Evolutionary conservation across 2,329 filamentous ascomycete species (phyloP), one percentile per base, ranked within the genome.

Genomic region (Samsoniella hepiali): DNA sequence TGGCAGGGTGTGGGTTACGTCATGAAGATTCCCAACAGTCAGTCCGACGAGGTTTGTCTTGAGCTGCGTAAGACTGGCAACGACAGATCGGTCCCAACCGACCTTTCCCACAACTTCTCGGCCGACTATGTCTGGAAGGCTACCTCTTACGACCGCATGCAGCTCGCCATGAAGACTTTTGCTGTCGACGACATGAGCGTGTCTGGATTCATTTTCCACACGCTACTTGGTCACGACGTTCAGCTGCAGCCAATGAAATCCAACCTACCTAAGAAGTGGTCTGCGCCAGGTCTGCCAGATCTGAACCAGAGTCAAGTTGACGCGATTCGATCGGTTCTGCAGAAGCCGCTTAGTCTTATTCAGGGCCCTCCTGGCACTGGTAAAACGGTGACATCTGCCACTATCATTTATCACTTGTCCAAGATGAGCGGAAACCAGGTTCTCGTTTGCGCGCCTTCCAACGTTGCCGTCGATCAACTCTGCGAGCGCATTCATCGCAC

Each of bases 71-170:
- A 95, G 71, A 94, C 95, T 67, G 93, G 92, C 66, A 96, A 96
- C 73, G 93, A 98, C 79, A 98, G 98, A 77, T 91, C 90, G 34
- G 91, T 98, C 1, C 95, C 95, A 0, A 97, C 92, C 0, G 94
- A 99, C 72, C 95, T 94, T 76, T 97, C 94, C 0, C 92, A 96
- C 78, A 97, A 97, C 76, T 99, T 99, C 78, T 97, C 93, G 17
- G 95, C 94, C 68, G 95, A 99, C 75, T 99, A 99, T 72, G 95
- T 99, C 63, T 99, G 95, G 95, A 99, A 99, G 75, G 95, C 96
- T 15, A 99, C 96, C 0, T 98, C 94, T 0, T 99, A 99, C 74
- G 95, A 99, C 73, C 93, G 95, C 67, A 99, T 99, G 95, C 95
- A 99, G 76, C 87, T 93, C 68, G 96, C 95, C 62, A 98, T 99